phyloP scores from a whole-genome alignment of 257 asterid species.

The Gentiana straminea region DNA sequence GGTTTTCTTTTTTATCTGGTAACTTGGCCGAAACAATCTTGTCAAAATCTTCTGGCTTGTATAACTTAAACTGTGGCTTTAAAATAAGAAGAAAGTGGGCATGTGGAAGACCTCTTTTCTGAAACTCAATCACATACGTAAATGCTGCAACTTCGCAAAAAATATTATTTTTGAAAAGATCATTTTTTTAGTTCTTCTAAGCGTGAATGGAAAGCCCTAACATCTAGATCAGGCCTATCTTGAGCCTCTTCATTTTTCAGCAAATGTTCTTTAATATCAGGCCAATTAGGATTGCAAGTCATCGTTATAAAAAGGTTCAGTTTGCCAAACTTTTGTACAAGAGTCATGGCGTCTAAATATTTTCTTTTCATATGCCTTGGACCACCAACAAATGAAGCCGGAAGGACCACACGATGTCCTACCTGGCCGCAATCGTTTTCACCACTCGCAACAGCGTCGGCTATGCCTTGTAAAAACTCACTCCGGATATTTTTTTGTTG shows the following conservation, averaged over 20 bases:
- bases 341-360: too few relatives aligned
- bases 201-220: not conserved
- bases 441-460: not conserved
- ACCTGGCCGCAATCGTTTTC: not conserved
- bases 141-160: not conserved
- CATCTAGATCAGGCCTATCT: not conserved
- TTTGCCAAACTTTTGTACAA: not conserved
- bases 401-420: not conserved
- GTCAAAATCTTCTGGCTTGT: not conserved
- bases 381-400: not conserved
- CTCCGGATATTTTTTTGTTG: not conserved
- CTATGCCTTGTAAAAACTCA: not conserved
- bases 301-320: not conserved
- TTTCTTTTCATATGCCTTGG: not conserved
- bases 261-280: not conserved
- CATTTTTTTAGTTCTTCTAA: not conserved
- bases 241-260: too few relatives aligned
- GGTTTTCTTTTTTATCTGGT: not conserved
- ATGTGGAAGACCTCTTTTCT: too few relatives aligned
- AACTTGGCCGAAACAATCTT: not conserved
- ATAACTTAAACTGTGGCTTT: not conserved
- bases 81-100: too few relatives aligned
- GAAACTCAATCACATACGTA: too few relatives aligned
- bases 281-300: slow-evolving; percentile 1
- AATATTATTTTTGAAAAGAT: not conserved